Evolutionary conservation across 2,329 filamentous ascomycete genomes (phyloP).

Genomic region (Ascochyta pisi): DNA sequence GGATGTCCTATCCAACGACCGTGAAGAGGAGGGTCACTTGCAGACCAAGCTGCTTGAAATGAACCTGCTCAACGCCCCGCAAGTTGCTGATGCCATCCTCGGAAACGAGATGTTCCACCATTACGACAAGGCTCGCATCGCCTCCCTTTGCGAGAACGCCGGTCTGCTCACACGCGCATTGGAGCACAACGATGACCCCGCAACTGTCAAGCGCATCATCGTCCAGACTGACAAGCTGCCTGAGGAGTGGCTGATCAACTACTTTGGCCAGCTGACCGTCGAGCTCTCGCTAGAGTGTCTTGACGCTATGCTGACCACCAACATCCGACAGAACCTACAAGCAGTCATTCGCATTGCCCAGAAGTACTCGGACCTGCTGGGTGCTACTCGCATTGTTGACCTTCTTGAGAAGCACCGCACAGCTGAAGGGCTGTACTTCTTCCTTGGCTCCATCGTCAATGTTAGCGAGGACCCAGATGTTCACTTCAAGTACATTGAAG

Average conservation of each 20-base stretch:
- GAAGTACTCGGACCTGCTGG: conserved; percentile 96
- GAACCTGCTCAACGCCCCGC: conserved; percentile 95
- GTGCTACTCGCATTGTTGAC: conserved; percentile 85
- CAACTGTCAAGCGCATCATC: conserved; percentile 86
- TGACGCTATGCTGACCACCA: conserved; percentile 93
- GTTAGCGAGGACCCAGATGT: conserved; percentile 94
- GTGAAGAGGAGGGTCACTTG: conserved; percentile 88
- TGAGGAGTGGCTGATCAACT: conserved; percentile 88
- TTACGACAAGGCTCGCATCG: conserved; percentile 90
- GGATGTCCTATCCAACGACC: conserved; percentile 93
- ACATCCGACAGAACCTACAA: conserved; percentile 96
- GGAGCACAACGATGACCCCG: conserved; percentile 92
- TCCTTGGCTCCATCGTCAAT: conserved; percentile 97
- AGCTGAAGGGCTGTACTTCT: conserved; percentile 96
- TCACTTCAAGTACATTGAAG: conserved; percentile 99
- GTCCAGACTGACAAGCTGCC: conserved; percentile 87
- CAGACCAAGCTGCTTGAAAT: conserved; percentile 97
- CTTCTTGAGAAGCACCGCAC: conserved; percentile 98
- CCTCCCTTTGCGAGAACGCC: conserved; percentile 90
- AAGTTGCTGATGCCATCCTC: conserved; percentile 96
- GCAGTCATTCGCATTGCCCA: conserved; percentile 94
- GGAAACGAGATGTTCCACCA: conserved; percentile 99
- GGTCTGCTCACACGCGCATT: conserved; percentile 75
- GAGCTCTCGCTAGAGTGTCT: conserved; percentile 94
- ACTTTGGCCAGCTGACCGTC: conserved; percentile 92